Evolutionary conservation across 371 early-diverging fungal species (phyloP), one percentile per base, ranked within the genome.

Genomic region (Parasitella parasitica): DNA sequence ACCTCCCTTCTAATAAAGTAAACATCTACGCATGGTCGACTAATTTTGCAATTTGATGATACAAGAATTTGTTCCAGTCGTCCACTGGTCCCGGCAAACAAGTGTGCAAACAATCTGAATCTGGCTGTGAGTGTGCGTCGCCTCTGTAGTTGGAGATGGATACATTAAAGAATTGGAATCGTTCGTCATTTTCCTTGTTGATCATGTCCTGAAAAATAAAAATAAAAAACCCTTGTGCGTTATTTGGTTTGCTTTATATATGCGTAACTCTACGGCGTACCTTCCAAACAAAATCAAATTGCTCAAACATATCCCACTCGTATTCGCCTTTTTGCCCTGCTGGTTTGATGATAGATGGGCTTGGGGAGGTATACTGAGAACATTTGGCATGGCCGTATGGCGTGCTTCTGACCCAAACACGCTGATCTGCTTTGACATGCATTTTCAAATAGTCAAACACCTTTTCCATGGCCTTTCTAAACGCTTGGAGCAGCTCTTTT

Each of bases 311-410:
- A 35, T 78, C 71, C 78, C 78, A 78, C 56, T 78, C 75, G 26
- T 75, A 75, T 54, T 74, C 74, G 3, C 69, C 68, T 26, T 58
- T 38, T 48, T 61, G 20, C 0, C 71, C 69, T 15, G 63, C 66
- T 2, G 75, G 75, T 24, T 53, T 57, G 1, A 57, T 41, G 35
- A 48, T 9, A 56, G 48, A 11, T 38, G 50, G 9, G 48, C 56
- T 37, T 16, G 67, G 78, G 20, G 54, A 28, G 7, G 57, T 66
- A 54, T 72, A 78, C 50, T 69, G 70, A 34, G 73, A 73, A 36
- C 78, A 78, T 16, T 71, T 61, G 2, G 61, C 69, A 38, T 78
- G 78, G 0, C 78, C 78, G 54, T 69, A 78, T 8, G 78, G 78
- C 16, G 71, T 64, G 15, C 69, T 69, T 26, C 78, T 68, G 12